Evolutionary conservation across 345 rosid genomes (phyloP).

Genomic region (Moringa oleifera): DNA sequence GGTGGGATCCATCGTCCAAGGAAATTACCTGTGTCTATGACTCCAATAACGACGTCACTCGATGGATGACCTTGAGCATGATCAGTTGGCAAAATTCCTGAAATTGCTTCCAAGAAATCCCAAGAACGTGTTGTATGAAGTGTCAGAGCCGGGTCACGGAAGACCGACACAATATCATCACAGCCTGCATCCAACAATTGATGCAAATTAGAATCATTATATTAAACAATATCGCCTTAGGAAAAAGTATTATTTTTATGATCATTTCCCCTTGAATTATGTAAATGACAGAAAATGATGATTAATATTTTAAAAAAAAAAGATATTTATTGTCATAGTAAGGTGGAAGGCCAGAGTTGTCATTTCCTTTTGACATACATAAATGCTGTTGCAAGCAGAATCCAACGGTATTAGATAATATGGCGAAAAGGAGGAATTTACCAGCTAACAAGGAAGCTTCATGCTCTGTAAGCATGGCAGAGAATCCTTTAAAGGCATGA

Average conservation of each 20-base stretch:
- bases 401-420: no score
- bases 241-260: not conserved
- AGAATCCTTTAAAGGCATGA: constrained; percentile 74
- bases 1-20: no score
- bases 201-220: not conserved
- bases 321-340: no score
- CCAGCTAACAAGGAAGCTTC: constrained; percentile 67
- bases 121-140: constrained; percentile 89
- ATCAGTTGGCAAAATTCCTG: constrained; percentile 12
- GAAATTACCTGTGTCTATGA: constrained; percentile 60
- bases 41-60: constrained; percentile 52
- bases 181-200: constrained; percentile 29
- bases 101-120: constrained; percentile 54
- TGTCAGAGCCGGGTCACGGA: constrained; percentile 46
- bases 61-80: constrained; percentile 15
- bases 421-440: no score
- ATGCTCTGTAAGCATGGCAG: constrained; percentile 60
- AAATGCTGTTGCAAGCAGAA: no score
- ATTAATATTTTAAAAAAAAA: no score
- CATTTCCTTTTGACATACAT: no score
- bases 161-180: constrained; percentile 59
- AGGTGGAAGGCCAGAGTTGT: not conserved
- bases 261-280: not conserved
- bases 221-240: not conserved
- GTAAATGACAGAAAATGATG: no score